Base-by-base conservation (phyloP, 2,329 filamentous ascomycete species). In the Neofusicoccum sp. region DNA sequence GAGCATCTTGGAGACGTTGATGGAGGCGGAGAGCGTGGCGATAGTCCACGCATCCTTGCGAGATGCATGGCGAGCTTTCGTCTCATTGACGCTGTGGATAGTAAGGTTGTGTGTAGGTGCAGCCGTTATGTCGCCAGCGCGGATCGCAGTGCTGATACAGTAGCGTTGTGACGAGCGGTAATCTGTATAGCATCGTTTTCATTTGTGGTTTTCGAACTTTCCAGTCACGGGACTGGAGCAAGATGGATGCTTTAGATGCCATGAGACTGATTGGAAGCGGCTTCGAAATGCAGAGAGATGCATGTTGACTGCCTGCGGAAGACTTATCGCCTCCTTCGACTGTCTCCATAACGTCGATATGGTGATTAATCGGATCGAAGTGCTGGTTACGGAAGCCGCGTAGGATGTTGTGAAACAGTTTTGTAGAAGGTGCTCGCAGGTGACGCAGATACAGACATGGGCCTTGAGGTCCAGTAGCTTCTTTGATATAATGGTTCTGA, bases 381-480 rank as follows among this genome's bases (percentile, higher is more conserved):
- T 64, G 67, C 56, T 77, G 74, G 44, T 76, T 77, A 9, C 73
- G 70, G 64, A 76, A 77, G 8, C 69, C 72, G 9, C 50, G 63
- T 3, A 70, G 68, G 5, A 73, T 64, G 45, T 65, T 62, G 4
- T 64, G 62, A 41, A 76, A 74, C 0, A 70, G 49, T 4, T 5
- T 11, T 37, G 33, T 8, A 0, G 2, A 14, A 5, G 9, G 33
- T 8, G 33, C n/a, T 5, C 49, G 49, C n/a, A 39, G 4, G 7
- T 37, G 49, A 8, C 33, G 14, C n/a, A 52, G 49, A 12, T 11
- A 28, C 1, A 52, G 29, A 14, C 47, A 50, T 1, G 47, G 28
- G 28, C 1, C 7, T 5, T 47, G 12, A 14, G 7, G 44, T 1
- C 14, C 16, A 8, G 6, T 16, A 12, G 1, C 6, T 14, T 33